phyloP scores from a whole-genome alignment of 2,329 filamentous ascomycete genomes.

The Xylaria sp. region DNA sequence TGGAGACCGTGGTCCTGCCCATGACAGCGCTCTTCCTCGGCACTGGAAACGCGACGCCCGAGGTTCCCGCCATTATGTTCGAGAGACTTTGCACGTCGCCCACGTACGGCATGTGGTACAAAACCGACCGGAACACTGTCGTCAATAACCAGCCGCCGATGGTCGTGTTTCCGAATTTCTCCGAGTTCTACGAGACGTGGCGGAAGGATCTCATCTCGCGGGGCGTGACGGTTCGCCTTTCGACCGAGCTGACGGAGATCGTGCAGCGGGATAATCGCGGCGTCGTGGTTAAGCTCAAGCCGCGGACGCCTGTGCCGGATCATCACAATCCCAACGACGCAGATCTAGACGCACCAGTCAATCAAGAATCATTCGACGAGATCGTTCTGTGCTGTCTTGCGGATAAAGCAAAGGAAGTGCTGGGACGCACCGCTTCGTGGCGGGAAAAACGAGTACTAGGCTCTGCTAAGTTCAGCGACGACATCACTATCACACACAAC shows the following conservation, averaged over 20 bases:
- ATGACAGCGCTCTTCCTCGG: slow-evolving; percentile 54
- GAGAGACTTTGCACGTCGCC: slow-evolving; percentile 54
- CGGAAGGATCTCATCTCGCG: slow-evolving; percentile 58
- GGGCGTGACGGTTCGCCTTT: slow-evolving; percentile 64
- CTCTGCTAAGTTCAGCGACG: slow-evolving; percentile 75
- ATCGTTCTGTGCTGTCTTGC: slow-evolving; percentile 73
- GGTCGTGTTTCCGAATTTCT: slow-evolving; percentile 68
- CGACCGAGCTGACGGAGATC: slow-evolving; percentile 63
- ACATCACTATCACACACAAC: slow-evolving; percentile 76
- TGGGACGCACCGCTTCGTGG: slow-evolving; percentile 67
- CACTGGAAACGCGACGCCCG: slow-evolving; percentile 51
- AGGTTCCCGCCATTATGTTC: slow-evolving; percentile 51
- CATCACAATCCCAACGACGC: slow-evolving; percentile 49
- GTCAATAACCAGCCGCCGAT: slow-evolving; percentile 64
- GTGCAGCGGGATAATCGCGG: slow-evolving; percentile 61
- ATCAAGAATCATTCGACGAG: slow-evolving; percentile 71
- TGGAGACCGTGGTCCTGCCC: slow-evolving; percentile 47
- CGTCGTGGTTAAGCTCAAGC: slow-evolving; percentile 59
- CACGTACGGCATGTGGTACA: slow-evolving; percentile 70
- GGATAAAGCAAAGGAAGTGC: slow-evolving; percentile 71
- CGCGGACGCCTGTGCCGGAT: slow-evolving; percentile 50
- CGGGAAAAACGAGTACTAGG: slow-evolving; percentile 75
- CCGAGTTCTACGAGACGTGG: slow-evolving; percentile 66
- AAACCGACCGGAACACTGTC: slow-evolving; percentile 49
- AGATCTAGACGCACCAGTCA: slow-evolving; percentile 52